Evolutionary conservation across 768 basidiomycete species (phyloP), one percentile per base, ranked within the genome.

Genomic region (Zangia roseola): DNA sequence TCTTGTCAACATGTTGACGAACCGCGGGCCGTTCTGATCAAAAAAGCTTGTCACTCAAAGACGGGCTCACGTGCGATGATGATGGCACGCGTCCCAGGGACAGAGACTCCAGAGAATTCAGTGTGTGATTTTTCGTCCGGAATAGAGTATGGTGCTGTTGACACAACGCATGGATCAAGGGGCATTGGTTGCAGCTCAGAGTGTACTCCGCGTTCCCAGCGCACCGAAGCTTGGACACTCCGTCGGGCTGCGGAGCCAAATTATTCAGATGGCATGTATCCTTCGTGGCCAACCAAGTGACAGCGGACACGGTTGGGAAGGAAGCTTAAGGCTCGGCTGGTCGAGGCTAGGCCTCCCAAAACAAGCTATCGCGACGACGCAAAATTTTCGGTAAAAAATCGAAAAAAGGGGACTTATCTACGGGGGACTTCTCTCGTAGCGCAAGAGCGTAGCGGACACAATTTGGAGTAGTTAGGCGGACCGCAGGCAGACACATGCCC

Each of bases 401-500:
- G 54, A 56, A 53, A 52, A n/a, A 37, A 45, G 55, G 43, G 52
- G 43, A 46, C 35, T 26, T 34, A 33, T 24, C 45, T 43, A 31
- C 31, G 14, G 42, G 46, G 47, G 40, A 36, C 50, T 62, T 61
- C 62, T 53, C 44, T 53, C 42, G 45, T 61, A 55, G 60, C 41
- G 51, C 44, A 43, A 24, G 44, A 56, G 58, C 37, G 49, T 52
- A 47, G 56, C 62, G 59, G 62, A 54, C 44, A 53, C 62, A 64
- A 63, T 63, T 54, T 49, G 31, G 20, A 54, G 52, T 50, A 47
- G 48, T 28, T 53, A 56, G 50, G 57, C 57, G 57, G 51, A 56
- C 59, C 64, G 62, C 62, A 64, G 59, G 64, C 48, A 67, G 54
- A 67, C 52, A 54, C 62, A 52, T 64, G 59, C 47, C 52, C 45